Evolutionary conservation across 495 filamentous ascomycete species (phyloP).

Genomic region (Penicillium flavigenum): DNA sequence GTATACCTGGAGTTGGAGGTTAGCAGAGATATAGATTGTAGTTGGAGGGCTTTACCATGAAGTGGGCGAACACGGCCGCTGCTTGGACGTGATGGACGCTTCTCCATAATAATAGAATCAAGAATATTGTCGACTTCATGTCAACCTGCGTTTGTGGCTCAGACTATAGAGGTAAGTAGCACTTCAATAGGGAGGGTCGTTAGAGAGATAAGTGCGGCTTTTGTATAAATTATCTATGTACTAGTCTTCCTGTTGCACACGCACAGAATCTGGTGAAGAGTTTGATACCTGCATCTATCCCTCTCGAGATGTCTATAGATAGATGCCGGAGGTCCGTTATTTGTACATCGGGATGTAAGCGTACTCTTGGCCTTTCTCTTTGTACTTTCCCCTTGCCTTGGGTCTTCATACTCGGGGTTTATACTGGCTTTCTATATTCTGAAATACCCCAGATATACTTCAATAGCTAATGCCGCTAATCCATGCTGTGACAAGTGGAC

Average conservation of each 20-base stretch:
- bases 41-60: conserved; percentile 27
- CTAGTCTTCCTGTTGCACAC: conserved; percentile 1
- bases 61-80: conserved; percentile 37
- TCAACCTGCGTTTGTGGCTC: not conserved
- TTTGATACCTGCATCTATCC: conserved; percentile 6
- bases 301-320: conserved; percentile 9
- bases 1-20: conserved; percentile 25
- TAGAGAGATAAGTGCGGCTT: not conserved
- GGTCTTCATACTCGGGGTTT: not conserved
- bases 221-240: conserved; percentile 5
- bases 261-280: conserved; percentile 4
- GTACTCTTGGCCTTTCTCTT: not conserved
- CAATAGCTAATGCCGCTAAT: not conserved
- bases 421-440: not conserved
- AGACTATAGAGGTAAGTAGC: not conserved
- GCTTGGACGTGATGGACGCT: not conserved
- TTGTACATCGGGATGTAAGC: conserved; percentile 5
- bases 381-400: not conserved
- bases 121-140: conserved; percentile 6
- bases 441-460: not conserved
- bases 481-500: not conserved
- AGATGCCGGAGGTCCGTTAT: conserved; percentile 12
- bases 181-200: not conserved
- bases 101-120: conserved; percentile 9
- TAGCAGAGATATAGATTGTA: not conserved